A percentile compares a stretch with the other conserved stretches of the same genome.
phyloP scores from a whole-genome alignment of 345 rosid species.

The Luvunga scandens region DNA sequence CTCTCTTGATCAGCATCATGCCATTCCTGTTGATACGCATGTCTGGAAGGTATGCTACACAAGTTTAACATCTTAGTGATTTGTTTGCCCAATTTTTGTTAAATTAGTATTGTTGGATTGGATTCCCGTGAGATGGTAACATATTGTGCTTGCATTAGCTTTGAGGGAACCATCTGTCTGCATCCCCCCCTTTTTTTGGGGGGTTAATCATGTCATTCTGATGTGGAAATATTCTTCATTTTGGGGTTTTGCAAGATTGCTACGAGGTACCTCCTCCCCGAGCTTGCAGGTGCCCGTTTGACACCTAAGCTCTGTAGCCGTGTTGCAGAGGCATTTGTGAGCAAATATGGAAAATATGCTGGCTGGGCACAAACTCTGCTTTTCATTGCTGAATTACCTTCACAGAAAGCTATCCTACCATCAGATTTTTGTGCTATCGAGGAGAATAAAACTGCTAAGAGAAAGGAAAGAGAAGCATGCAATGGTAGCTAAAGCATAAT shows the following conservation, averaged over 20 bases:
- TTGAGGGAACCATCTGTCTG: not conserved
- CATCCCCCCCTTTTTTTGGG: not conserved
- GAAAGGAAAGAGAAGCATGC: conserved; percentile 17
- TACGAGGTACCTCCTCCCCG: conserved; percentile 71
- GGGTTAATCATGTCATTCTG: conserved; percentile 11
- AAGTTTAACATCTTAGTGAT: not conserved
- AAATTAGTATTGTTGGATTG: not conserved
- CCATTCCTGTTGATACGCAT: conserved; percentile 94
- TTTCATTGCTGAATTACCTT: conserved; percentile 83
- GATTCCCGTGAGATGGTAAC: not conserved
- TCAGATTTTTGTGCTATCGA: conserved; percentile 34
- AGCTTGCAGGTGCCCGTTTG: conserved; percentile 74
- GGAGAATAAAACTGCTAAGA: conserved; percentile 31
- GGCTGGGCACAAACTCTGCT: conserved; percentile 98
- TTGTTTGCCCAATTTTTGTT: not conserved
- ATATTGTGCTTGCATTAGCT: not conserved
- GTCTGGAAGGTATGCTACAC: conserved; percentile 74
- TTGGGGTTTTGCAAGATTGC: conserved; percentile 62
- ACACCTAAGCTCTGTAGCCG: conserved; percentile 61
- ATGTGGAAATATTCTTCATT: conserved; percentile 15
- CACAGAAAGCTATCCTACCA: conserved; percentile 71
- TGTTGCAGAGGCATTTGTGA: conserved; percentile 94
- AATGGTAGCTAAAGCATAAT: conserved; percentile 16
- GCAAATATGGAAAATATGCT: conserved; percentile 85
- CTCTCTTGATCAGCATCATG: conserved; percentile 91